Evolutionary conservation across 2,329 filamentous ascomycete species (phyloP).

Genomic region (Phialophora chinensis): DNA sequence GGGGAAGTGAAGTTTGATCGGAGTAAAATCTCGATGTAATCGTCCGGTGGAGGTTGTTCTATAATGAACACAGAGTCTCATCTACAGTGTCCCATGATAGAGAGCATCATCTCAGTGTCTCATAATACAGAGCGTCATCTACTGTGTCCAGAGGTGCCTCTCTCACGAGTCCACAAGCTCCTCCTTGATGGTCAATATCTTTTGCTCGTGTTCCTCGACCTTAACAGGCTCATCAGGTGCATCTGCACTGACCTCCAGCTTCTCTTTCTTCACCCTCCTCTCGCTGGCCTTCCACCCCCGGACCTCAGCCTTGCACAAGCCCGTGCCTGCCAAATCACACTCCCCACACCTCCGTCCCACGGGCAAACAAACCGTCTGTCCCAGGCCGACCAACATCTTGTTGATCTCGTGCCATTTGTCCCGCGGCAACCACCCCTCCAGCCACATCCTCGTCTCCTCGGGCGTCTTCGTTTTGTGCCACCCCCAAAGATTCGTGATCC

Average conservation of each 20-base stretch:
- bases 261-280: slow-evolving; percentile 54
- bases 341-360: slow-evolving; percentile 81
- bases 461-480: slow-evolving; percentile 84
- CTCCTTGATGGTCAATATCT: slow-evolving; percentile 37
- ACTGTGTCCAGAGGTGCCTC: background rate
- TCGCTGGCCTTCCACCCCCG: slow-evolving; percentile 63
- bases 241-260: slow-evolving; percentile 39
- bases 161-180: background rate
- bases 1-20: no score
- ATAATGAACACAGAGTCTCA: no score
- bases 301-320: slow-evolving; percentile 77
- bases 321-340: slow-evolving; percentile 77
- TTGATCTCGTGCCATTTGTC: slow-evolving; percentile 95
- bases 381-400: slow-evolving; percentile 82
- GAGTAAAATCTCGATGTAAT: no score
- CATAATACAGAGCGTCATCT: no score
- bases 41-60: no score
- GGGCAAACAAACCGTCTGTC: slow-evolving; percentile 84
- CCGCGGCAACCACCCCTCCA: slow-evolving; percentile 81
- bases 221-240: slow-evolving; percentile 43
- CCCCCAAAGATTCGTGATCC: slow-evolving; percentile 92
- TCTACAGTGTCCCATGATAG: no score
- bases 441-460: slow-evolving; percentile 76
- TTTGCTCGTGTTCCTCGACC: slow-evolving; percentile 36
- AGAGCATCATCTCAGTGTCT: no score